Base-by-base conservation (phyloP, 192 early-diverging fungal species). In the Coemansia umbellata region DNA sequence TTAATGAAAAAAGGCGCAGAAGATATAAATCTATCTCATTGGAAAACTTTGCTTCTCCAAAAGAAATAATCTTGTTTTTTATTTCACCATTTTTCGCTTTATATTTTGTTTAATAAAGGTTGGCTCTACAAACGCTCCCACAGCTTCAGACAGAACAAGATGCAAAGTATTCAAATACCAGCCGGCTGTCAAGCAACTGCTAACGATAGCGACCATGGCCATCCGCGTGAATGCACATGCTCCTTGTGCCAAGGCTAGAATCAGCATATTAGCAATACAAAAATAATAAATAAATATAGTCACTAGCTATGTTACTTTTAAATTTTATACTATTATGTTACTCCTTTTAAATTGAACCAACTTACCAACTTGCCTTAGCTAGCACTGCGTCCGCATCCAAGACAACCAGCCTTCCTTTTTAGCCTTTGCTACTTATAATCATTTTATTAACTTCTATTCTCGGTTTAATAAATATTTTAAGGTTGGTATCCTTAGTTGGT, bases 161-260 rank as follows among this genome's bases (percentile, higher is more conserved):
- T 8, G 33, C 9, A 35, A 0, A 35, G 9, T 2, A 2, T 35
- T 14, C 33, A 35, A 35, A 35, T 13, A 14, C 0, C 43, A 14
- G 26, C 23, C 7, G 24, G 5, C 28, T 26, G 7, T 26, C 6
- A 27, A 19, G 11, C n/a, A 26, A 14, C 28, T 45, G 24, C 13
- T 3, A 26, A 26, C 41, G 24, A 47, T 6, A 8, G 27, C 44
- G 51, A 48, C 26, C 24, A 24, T n/a, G 43, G 41, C 2, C 60
- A 62, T 23, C 32, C 50, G 28, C 60, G 60, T 30, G 60, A 62
- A 22, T 62, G 60, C 19, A 62, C 36, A 41, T 62, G 60, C 51
- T 31, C 35, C 9, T 37, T 62, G 30, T 62, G 60, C 36, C 60
- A 51, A 19, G 52, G 52, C 28, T 54, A 43, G 14, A 3, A n/a